Percentiles rank a stretch among this genome's conserved stretches.
phyloP scores from a whole-genome alignment of 179 eudicot species.

The Drosera spatulata region DNA sequence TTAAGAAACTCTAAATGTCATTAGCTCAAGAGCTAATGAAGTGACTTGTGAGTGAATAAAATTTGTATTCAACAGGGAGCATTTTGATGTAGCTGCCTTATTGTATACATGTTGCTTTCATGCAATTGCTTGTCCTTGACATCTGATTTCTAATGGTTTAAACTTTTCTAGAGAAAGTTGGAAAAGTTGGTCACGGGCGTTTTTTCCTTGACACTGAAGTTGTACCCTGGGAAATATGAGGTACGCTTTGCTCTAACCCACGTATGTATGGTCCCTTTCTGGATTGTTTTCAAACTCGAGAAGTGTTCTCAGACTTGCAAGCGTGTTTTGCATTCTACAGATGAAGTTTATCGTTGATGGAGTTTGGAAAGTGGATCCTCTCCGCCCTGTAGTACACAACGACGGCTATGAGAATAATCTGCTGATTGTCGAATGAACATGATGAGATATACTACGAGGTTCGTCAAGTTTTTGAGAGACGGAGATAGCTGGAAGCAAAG shows the following conservation, averaged over 20 bases:
- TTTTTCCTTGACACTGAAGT: conserved; percentile 47
- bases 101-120: background rate
- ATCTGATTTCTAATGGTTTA: background rate
- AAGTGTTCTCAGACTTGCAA: too few relatives aligned
- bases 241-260: conserved; percentile 15
- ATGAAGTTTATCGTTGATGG: conserved; percentile 93
- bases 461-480: too few relatives aligned
- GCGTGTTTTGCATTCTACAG: conserved; percentile 21
- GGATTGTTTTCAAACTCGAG: too few relatives aligned
- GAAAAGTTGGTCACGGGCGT: conserved; percentile 57
- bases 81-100: background rate
- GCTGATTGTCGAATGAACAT: conserved; percentile 30
- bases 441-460: background rate
- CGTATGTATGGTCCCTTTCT: too few relatives aligned
- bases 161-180: conserved; percentile 67
- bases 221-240: conserved; percentile 91
- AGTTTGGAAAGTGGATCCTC: conserved; percentile 69
- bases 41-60: background rate
- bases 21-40: too few relatives aligned
- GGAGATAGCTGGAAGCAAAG: too few relatives aligned
- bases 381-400: conserved; percentile 50
- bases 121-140: background rate
- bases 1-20: too few relatives aligned
- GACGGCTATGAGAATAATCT: conserved; percentile 62
- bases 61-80: background rate